These are phyloP conservation scores for Graphium sp. DNA, from an alignment of 2,329 filamentous ascomycete genomes.

Conservation along the genomic window DNA sequence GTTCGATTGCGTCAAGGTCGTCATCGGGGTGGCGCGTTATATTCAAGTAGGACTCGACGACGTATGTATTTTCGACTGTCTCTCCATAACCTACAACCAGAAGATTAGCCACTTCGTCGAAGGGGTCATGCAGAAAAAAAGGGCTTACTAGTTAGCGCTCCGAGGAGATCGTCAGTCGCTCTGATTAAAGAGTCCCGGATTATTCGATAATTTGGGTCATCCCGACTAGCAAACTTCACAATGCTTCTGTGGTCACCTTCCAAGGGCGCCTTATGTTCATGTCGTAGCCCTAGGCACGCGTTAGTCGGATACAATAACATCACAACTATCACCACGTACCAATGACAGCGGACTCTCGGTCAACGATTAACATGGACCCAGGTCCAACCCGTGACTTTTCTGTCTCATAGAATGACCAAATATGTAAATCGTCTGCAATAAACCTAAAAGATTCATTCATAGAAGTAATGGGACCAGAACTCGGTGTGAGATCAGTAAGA, in stretches of 20 bases:
- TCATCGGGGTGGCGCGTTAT: no score
- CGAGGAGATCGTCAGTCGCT: no score
- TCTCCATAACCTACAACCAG: no score
- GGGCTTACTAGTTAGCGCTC: no score
- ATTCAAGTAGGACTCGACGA: no score
- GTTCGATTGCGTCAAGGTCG: no score
- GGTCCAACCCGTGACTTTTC: slow-evolving; percentile 9
- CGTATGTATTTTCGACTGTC: no score
- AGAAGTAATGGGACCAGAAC: slow-evolving; percentile 9
- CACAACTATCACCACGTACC: slow-evolving; percentile 8
- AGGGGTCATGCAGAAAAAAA: no score
- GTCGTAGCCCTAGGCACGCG: no score
- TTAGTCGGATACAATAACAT: no score
- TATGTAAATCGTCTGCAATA: slow-evolving; percentile 9
- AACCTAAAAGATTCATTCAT: slow-evolving; percentile 17
- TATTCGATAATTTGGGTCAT: slow-evolving; percentile 11
- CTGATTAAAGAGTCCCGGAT: slow-evolving; percentile 10
- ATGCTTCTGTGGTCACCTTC: slow-evolving; percentile 14
- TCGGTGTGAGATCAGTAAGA: slow-evolving; percentile 9
- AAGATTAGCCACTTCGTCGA: no score
- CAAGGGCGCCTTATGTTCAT: slow-evolving; percentile 7
- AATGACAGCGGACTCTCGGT: slow-evolving; percentile 15
- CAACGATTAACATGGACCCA: slow-evolving; percentile 11
- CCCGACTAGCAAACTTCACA: slow-evolving; percentile 13
- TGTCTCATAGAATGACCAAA: slow-evolving; percentile 19